Evolutionary conservation across 2,329 filamentous ascomycete genomes (phyloP).

Genomic region (Sclerotinia minor): DNA sequence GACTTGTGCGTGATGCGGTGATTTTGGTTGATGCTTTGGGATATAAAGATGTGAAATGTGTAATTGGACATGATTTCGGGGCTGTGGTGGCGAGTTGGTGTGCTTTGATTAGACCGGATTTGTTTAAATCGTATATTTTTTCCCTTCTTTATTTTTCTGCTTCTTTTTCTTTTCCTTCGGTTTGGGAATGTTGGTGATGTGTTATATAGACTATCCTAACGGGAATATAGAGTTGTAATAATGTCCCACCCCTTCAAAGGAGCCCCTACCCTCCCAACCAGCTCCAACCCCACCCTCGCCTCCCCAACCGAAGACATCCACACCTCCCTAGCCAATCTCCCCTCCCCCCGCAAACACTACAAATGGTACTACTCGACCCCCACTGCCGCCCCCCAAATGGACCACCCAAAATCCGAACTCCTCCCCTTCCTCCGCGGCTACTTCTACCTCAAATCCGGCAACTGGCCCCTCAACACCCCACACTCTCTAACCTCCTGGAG

Average conservation of each 20-base stretch:
- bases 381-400: constrained; percentile 50
- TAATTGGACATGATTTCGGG: constrained; percentile 68
- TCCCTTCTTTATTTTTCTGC: neutral
- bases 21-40: constrained; percentile 61
- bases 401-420: constrained; percentile 52
- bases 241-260: constrained; percentile 67
- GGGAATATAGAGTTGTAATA: constrained; percentile 49
- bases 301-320: constrained; percentile 50
- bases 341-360: constrained; percentile 66
- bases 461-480: constrained; percentile 57
- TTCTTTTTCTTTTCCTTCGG: neutral
- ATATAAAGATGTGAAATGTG: constrained; percentile 56
- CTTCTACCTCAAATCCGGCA: constrained; percentile 66
- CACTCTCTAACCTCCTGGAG: constrained; percentile 55
- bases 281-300: constrained; percentile 34
- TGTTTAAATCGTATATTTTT: constrained; percentile 54
- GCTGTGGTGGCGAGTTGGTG: constrained; percentile 60
- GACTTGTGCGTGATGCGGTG: constrained; percentile 61
- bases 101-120: constrained; percentile 62
- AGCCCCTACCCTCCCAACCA: neutral
- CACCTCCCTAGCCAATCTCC: constrained; percentile 53
- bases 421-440: constrained; percentile 65
- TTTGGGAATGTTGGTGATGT: too few species aligned
- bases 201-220: neutral
- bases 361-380: constrained; percentile 63